A percentile compares a stretch with the other conserved stretches of the same genome.
These are phyloP conservation scores for Penicillium sp. DNA, from an alignment of 2,329 filamentous ascomycete genomes.

Conservation along the genomic window DNA sequence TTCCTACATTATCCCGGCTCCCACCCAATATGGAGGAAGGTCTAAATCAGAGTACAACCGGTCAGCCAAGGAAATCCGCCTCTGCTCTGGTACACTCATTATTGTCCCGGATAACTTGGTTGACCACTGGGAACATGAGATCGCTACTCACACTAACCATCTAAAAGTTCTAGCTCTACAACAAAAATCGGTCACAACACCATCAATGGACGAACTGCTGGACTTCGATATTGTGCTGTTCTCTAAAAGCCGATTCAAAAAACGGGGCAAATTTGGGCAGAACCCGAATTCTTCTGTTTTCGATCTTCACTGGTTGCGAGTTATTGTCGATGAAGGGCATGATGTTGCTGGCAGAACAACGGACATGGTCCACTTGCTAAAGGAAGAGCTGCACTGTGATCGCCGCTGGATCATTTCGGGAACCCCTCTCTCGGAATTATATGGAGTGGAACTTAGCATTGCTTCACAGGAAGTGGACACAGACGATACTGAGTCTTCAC, in stretches of 20 bases:
- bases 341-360: constrained; percentile 67
- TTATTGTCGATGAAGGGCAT: constrained; percentile 92
- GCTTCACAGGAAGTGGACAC: constrained; percentile 41
- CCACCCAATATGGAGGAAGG: too few species aligned
- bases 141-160: constrained; percentile 69
- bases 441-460: constrained; percentile 67
- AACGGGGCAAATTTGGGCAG: constrained; percentile 45
- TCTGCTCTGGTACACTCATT: constrained; percentile 70
- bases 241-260: constrained; percentile 70
- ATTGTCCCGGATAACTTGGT: constrained; percentile 81
- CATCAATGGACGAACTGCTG: constrained; percentile 57
- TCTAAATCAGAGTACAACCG: constrained; percentile 36
- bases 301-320: constrained; percentile 75
- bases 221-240: constrained; percentile 76
- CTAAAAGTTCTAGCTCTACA: constrained; percentile 66
- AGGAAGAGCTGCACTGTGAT: constrained; percentile 56
- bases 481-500: constrained; percentile 32
- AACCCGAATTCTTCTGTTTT: constrained; percentile 60
- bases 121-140: constrained; percentile 79
- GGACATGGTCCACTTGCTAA: constrained; percentile 55
- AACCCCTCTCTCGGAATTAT: constrained; percentile 80
- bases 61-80: constrained; percentile 51
- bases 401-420: constrained; percentile 87
- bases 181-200: constrained; percentile 51
- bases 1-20: constrained; percentile 55